A percentile compares a stretch with the other conserved stretches of the same genome.
Conservation (phyloP, 2,329 filamentous ascomycete species). For the Arachnopeziza araneosa region DNA sequence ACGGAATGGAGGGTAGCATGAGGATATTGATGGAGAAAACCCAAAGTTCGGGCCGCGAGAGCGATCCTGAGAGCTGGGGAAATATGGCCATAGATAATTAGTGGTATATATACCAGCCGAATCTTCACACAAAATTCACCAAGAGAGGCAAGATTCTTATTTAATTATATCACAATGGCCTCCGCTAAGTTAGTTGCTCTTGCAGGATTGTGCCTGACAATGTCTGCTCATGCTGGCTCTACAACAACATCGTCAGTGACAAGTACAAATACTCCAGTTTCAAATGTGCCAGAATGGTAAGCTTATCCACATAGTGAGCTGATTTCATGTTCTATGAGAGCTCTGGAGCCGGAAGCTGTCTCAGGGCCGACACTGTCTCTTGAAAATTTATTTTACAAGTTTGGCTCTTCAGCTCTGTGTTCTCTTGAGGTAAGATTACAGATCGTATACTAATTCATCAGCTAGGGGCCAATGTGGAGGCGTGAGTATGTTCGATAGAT, state of each 20-base stretch:
- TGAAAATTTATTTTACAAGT: no score
- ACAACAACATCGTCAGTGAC: neutral
- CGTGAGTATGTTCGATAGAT: no score
- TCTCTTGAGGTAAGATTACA: no score
- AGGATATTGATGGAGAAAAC: neutral
- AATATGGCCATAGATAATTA: neutral
- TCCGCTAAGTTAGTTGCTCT: neutral
- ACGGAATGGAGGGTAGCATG: neutral
- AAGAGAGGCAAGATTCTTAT: neutral
- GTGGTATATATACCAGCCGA: neutral
- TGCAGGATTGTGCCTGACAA: neutral
- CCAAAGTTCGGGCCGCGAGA: neutral
- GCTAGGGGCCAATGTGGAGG: no score
- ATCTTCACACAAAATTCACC: neutral
- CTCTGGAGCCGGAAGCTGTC: no score
- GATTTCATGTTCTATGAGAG: no score
- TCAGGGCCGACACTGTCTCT: no score
- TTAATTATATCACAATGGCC: neutral
- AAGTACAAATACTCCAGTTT: no score
- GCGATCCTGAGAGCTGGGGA: neutral
- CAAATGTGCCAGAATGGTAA: no score
- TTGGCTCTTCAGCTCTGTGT: no score
- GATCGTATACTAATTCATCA: no score
- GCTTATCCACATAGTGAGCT: no score
- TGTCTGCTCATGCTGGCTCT: neutral